phyloP scores from a whole-genome alignment of 148 eudicot species.

The Polygonum maritimum region DNA sequence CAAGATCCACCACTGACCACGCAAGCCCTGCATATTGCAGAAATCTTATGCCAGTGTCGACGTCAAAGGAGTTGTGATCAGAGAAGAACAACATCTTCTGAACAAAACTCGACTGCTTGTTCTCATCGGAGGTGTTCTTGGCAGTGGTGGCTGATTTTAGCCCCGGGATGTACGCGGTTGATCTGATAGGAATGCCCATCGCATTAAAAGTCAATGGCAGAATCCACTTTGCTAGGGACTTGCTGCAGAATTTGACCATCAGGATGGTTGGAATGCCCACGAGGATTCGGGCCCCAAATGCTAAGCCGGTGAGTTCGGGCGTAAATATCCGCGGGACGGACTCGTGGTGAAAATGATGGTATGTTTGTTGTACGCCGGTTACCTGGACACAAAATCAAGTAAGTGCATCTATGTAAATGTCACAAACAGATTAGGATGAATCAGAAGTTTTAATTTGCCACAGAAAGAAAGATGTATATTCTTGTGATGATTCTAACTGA shows the following conservation, averaged over 20 bases:
- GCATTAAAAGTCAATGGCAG: constrained; percentile 64
- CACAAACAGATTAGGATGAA: not conserved
- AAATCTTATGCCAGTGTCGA: constrained; percentile 88
- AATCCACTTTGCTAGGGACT: constrained; percentile 84
- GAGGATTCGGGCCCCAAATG: constrained; percentile 54
- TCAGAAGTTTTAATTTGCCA: not conserved
- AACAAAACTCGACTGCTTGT: constrained; percentile 46
- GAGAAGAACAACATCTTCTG: constrained; percentile 60
- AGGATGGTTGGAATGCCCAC: constrained; percentile 90
- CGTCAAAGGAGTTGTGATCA: constrained; percentile 57
- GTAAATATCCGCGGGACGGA: constrained; percentile 60
- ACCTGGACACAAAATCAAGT: constrained; percentile 33
- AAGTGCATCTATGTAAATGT: not conserved
- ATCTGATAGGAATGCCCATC: constrained; percentile 74
- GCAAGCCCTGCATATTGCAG: constrained; percentile 94
- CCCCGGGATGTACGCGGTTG: constrained; percentile 59
- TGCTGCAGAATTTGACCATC: constrained; percentile 84
- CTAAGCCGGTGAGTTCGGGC: constrained; percentile 42
- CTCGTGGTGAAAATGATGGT: constrained; percentile 86
- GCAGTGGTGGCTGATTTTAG: constrained; percentile 28
- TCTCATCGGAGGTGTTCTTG: constrained; percentile 16
- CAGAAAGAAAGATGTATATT: not conserved
- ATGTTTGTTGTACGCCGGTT: constrained; percentile 76
- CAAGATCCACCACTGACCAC: constrained; percentile 96
- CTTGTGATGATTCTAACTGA: not conserved